Conservation (phyloP, 2,329 filamentous ascomycete genomes). For the Malbranchea zuffiana region DNA sequence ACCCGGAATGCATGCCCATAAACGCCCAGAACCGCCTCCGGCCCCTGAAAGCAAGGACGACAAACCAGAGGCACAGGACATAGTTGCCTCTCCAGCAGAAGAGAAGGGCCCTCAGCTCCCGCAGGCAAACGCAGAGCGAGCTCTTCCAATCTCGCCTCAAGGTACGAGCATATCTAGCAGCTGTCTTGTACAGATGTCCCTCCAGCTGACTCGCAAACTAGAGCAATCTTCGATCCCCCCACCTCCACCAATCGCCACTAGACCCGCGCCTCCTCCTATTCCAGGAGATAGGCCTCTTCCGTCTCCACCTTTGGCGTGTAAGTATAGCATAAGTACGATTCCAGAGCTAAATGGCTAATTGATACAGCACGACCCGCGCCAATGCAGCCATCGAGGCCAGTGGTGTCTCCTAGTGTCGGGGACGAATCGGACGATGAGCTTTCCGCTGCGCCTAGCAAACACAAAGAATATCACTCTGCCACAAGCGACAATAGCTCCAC, state of each 20-base stretch:
- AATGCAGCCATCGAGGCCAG: conserved; percentile 41
- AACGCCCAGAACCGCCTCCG: conserved; percentile 19
- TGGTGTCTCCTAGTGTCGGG: conserved; percentile 60
- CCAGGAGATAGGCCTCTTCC: conserved; percentile 27
- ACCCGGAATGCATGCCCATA: conserved; percentile 48
- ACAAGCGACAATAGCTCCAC: conserved; percentile 7
- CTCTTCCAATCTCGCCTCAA: conserved; percentile 38
- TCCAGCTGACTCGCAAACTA: too few species aligned
- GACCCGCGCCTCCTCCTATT: conserved; percentile 29
- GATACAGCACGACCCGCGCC: conserved; percentile 52
- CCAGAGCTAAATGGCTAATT: conserved; percentile 18
- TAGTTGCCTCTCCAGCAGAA: conserved; percentile 18
- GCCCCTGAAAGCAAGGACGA: conserved; percentile 4
- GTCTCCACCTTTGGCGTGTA: conserved; percentile 44
- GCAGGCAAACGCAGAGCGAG: conserved; percentile 31
- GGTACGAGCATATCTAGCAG: too few species aligned
- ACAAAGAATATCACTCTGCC: conserved; percentile 6
- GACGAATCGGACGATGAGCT: conserved; percentile 86
- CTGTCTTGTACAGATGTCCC: too few species aligned
- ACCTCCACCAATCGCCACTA: conserved; percentile 32
- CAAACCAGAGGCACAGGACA: not conserved
- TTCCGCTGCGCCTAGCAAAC: conserved; percentile 33
- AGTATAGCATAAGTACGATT: conserved; percentile 25
- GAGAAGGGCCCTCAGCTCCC: conserved; percentile 15
- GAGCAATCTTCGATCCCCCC: too few species aligned